These are phyloP conservation scores for Exophiala mesophila DNA, from an alignment of 2,329 filamentous ascomycete genomes.

Conservation along the genomic window DNA sequence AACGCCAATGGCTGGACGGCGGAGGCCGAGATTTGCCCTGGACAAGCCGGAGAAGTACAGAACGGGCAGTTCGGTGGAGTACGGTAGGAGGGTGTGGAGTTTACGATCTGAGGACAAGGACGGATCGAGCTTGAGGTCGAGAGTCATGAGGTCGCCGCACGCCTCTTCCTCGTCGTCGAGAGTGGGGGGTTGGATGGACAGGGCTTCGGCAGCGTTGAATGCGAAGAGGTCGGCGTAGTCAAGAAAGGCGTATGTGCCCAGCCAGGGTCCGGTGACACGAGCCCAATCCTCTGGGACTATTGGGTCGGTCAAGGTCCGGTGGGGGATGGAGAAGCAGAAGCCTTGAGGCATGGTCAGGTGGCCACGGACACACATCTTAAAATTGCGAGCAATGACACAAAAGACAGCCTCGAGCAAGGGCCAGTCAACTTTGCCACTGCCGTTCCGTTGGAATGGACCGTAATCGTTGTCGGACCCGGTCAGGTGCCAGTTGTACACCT, in stretches of 20 bases:
- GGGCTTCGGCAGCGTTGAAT: constrained; percentile 16
- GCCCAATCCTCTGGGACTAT: constrained; percentile 25
- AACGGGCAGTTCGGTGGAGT: constrained; percentile 18
- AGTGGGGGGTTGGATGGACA: constrained; percentile 8
- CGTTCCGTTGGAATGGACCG: constrained; percentile 24
- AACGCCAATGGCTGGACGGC: constrained; percentile 18
- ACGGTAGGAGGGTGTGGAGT: constrained; percentile 18
- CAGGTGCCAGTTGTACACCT: constrained; percentile 25
- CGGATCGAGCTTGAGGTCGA: constrained; percentile 23
- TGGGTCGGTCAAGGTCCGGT: constrained; percentile 21
- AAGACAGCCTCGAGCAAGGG: constrained; percentile 22
- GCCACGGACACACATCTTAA: constrained; percentile 16
- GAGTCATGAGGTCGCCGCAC: constrained; percentile 26
- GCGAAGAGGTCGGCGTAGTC: constrained; percentile 24
- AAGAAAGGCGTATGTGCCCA: constrained; percentile 26
- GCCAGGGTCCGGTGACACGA: constrained; percentile 21
- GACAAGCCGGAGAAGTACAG: constrained; percentile 26
- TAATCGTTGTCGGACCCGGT: constrained; percentile 21
- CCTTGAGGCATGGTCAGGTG: constrained; percentile 21
- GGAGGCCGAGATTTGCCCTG: constrained; percentile 8
- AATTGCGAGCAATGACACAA: constrained; percentile 22
- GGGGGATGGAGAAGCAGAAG: constrained; percentile 25
- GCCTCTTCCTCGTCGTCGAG: constrained; percentile 24
- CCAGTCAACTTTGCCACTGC: constrained; percentile 24
- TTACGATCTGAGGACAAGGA: constrained; percentile 15